Evolutionary conservation across 2,329 filamentous ascomycete species (phyloP), one percentile per base, ranked within the genome.

Genomic region (Orbilia quercus): DNA sequence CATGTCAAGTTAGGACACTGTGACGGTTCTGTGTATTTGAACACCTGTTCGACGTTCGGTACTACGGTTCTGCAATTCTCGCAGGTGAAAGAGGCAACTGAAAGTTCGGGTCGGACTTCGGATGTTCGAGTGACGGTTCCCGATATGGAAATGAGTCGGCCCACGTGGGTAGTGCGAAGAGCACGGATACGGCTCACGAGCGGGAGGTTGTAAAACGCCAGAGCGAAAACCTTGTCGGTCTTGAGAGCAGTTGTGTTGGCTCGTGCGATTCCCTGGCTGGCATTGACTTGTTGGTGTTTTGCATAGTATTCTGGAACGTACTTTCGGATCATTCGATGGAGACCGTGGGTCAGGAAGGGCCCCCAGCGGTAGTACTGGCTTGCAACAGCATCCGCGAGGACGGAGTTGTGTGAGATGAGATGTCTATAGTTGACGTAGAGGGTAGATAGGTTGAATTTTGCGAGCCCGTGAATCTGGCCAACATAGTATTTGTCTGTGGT

Each of bases 111-210:
- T 34, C 95, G 88, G 22, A 99, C 95, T 84, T 99, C 95, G 7
- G 95, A 99, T 4, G 95, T 99, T 80, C 95, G 87, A 0, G 95
- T 99, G 25, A 96, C 94, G 0, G 95, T 99, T 51, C 95, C 95
- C 6, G 95, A 99, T 77, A 99, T 96, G 9, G 95, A 97, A 4
- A 96, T 87, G 45, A 99, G 86, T 79, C 94, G 91, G 60, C 95
- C 95, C 77, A 99, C 96, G 77, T 96, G 93, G 75, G 88, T 86
- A 23, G 95, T 96, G 31, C 95, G 89, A 75, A 99, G 84, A 78
- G 92, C 89, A 72, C 93, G 90, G 65, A 97, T 87, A 76, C 93
- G 86, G 1, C 92, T 95, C 12, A 96, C 90, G 1, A 96, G 85
- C 0, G 93, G 91, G 25, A 97, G 83, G 79, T 97, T 96, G 83